Percentiles rank a stretch among this genome's conserved stretches.
Conservation (phyloP, 805 yeast species). For the Teunomyces panamensis region DNA sequence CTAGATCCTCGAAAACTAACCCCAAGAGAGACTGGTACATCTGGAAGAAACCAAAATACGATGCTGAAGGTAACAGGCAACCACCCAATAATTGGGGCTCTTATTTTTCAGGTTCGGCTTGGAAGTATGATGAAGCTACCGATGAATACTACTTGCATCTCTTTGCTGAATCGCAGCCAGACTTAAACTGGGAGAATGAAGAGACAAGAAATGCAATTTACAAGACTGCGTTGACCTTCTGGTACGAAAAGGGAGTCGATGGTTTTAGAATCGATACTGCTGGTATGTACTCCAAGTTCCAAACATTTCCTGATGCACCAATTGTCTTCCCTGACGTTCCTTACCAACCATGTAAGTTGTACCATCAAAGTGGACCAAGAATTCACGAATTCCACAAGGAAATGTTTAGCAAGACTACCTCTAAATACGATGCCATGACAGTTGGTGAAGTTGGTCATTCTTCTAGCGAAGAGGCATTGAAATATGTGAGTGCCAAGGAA, state of each 20-base stretch:
- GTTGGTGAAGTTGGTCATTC: conserved; percentile 55
- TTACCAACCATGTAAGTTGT: conserved; percentile 35
- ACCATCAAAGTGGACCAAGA: conserved; percentile 47
- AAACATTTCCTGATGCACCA: conserved; percentile 47
- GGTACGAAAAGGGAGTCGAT: conserved; percentile 56
- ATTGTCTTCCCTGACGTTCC: conserved; percentile 36
- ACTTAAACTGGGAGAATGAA: conserved; percentile 58
- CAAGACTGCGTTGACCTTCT: conserved; percentile 46
- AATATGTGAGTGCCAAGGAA: conserved; percentile 40
- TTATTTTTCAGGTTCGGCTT: conserved; percentile 51
- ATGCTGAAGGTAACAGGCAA: conserved; percentile 44
- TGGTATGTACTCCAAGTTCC: conserved; percentile 49
- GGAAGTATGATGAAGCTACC: conserved; percentile 54
- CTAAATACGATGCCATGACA: conserved; percentile 50
- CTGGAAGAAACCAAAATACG: conserved; percentile 51
- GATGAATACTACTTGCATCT: conserved; percentile 53
- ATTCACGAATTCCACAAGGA: conserved; percentile 58
- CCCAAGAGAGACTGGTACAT: conserved; percentile 62
- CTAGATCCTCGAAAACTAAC: conserved; percentile 46
- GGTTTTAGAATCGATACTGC: conserved; percentile 61
- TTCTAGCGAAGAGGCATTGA: conserved; percentile 37
- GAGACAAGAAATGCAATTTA: conserved; percentile 39
- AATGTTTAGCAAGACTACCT: conserved; percentile 40
- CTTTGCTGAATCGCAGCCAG: conserved; percentile 56
- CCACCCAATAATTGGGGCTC: conserved; percentile 60